Evolutionary conservation across 768 basidiomycete species (phyloP).

Genomic region (Kwoniella bestiolae): DNA sequence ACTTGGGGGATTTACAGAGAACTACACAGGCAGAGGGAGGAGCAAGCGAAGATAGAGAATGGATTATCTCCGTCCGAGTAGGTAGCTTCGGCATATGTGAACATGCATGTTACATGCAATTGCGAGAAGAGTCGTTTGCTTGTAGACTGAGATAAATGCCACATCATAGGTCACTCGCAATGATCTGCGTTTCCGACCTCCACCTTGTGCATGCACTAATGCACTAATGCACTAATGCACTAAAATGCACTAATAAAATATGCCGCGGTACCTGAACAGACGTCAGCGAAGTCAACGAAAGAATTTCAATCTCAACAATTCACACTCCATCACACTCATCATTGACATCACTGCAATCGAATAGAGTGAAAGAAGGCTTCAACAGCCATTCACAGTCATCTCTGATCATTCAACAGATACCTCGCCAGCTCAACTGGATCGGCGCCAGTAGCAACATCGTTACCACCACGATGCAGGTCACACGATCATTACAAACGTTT

Average conservation of each 20-base stretch:
- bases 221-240: no score
- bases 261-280: not conserved
- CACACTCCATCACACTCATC: not conserved
- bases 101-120: no score
- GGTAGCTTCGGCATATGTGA: no score
- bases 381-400: slow-evolving; percentile 3
- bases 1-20: not conserved
- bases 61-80: not conserved
- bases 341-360: not conserved
- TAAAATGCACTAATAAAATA: not conserved
- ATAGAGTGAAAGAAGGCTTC: not conserved
- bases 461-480: slow-evolving; percentile 22
- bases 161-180: not conserved
- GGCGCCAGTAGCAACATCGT: not conserved
- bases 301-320: not conserved
- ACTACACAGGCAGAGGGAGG: no score
- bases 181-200: slow-evolving; percentile 6
- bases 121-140: no score
- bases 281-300: slow-evolving; percentile 1
- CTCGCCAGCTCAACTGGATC: not conserved
- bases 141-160: no score
- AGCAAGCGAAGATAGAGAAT: not conserved
- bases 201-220: not conserved
- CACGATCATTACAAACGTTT: slow-evolving; percentile 18
- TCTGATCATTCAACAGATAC: not conserved